Evolutionary conservation across 2,329 filamentous ascomycete genomes (phyloP), one percentile per base, ranked within the genome.

Genomic region (Ophiostoma montium): DNA sequence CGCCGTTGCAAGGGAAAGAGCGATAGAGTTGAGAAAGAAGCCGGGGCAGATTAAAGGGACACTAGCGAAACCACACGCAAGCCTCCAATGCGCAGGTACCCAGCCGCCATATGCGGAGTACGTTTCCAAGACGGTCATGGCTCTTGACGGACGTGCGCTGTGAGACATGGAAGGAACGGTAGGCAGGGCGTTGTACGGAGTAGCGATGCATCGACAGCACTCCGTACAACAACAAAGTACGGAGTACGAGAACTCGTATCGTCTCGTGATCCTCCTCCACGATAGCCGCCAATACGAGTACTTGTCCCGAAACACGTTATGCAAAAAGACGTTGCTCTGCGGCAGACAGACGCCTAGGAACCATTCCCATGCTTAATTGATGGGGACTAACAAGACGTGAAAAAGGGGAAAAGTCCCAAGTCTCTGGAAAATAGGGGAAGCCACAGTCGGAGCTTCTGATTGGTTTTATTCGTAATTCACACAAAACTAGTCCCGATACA

Each of bases 351-450:
- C n/a, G n/a, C n/a, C n/a, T n/a, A n/a, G n/a, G n/a, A n/a, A n/a
- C n/a, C n/a, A n/a, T n/a, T n/a, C n/a, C n/a, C n/a, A 35, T 46
- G 44, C 44, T 46, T 46, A 46, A 46, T 46, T 35, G 35, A 46
- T 46, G 44, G 44, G 35, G 44, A 36, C n/a, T 21, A 27, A 10
- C 21, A 21, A 39, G 18, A 49, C 27, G 27, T 30, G 41, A 31
- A 16, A 41, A 19, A 41, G 13, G 12, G 16, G 43, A 45, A 52
- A 49, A 50, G 45, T 45, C 33, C 43, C 33, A 49, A 35, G 33
- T 45, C 41, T 48, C 35, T 35, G 19, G 45, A 45, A 50, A 50
- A 50, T 49, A 51, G 45, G 51, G 48, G 51, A 48, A 45, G 19
- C 16, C 16, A 16, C 39, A 33, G 43, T 38, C 47, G 18, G 16